A percentile compares a stretch with the other conserved stretches of the same genome.
phyloP scores from a whole-genome alignment of 768 basidiomycete genomes.

The Russula abietina region DNA sequence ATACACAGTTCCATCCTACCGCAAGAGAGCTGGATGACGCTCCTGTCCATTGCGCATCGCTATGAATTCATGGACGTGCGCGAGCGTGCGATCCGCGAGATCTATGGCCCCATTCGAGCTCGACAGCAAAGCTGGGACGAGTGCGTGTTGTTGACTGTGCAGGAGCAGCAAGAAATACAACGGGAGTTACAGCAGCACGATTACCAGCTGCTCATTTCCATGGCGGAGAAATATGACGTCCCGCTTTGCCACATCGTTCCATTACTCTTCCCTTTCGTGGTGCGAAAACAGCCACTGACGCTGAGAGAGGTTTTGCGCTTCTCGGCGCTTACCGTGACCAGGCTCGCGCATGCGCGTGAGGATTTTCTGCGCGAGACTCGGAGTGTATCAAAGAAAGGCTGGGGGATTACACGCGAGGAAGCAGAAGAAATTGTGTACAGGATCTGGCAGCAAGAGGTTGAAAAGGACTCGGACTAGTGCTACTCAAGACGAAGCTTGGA shows the following conservation, averaged over 20 bases:
- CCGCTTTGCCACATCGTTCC: background rate
- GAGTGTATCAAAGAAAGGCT: no score
- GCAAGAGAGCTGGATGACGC: conserved; percentile 11
- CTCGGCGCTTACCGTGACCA: conserved; percentile 10
- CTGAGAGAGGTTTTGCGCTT: conserved; percentile 7
- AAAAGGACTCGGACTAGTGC: background rate
- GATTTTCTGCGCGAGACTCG: background rate
- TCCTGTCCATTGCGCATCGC: conserved; percentile 13
- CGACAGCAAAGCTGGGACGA: no score
- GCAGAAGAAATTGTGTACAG: background rate
- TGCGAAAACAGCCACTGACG: background rate
- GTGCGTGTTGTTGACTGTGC: no score
- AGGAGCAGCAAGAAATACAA: background rate
- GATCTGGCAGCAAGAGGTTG: conserved; percentile 12
- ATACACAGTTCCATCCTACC: conserved; percentile 4
- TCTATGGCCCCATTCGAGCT: background rate
- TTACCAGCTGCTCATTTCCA: conserved; percentile 2
- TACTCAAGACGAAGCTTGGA: background rate
- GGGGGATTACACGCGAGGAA: no score
- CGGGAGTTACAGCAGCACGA: background rate
- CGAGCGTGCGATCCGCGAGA: conserved; percentile 13
- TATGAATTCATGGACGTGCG: conserved; percentile 15
- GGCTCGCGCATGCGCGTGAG: conserved; percentile 15
- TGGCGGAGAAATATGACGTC: conserved; percentile 14
- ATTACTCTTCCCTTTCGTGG: conserved; percentile 2